Conservation (phyloP, 495 filamentous ascomycete species). For the Neurospora sp. region DNA sequence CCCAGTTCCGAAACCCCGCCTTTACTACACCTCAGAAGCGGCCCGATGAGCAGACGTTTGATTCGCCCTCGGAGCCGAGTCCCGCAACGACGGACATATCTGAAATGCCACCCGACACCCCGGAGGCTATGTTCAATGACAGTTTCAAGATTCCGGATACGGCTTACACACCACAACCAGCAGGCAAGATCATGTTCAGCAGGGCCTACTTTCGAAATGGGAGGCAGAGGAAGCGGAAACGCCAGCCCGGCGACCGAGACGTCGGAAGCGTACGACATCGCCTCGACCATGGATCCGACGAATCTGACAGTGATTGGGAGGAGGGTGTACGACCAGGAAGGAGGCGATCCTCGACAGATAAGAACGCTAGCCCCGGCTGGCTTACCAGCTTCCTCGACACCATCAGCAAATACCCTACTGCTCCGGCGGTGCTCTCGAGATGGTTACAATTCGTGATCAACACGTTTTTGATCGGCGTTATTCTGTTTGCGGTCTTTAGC, state of each 20-base stretch:
- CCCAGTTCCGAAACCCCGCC: constrained; percentile 53
- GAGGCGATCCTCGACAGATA: constrained; percentile 22
- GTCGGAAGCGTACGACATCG: constrained; percentile 32
- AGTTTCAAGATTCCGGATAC: constrained; percentile 14
- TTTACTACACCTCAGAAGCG: constrained; percentile 75
- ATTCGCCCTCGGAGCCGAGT: constrained; percentile 73
- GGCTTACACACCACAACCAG: constrained; percentile 30
- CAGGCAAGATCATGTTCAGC: constrained; percentile 26
- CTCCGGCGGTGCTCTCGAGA: constrained; percentile 77
- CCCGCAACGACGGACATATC: constrained; percentile 58
- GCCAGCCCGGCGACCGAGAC: constrained; percentile 29
- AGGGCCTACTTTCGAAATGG: constrained; percentile 19
- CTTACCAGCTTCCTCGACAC: constrained; percentile 53
- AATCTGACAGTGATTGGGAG: constrained; percentile 40
- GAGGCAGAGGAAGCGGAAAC: constrained; percentile 38
- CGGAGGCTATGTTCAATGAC: constrained; percentile 25
- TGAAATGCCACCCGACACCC: constrained; percentile 43
- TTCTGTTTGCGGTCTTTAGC: constrained; percentile 60
- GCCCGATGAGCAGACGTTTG: constrained; percentile 49
- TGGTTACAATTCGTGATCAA: constrained; percentile 81
- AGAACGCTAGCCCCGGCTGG: constrained; percentile 13
- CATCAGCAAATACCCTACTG: constrained; percentile 67
- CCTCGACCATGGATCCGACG: constrained; percentile 41
- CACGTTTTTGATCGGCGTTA: constrained; percentile 52
- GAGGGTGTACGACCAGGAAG: constrained; percentile 2